Base-by-base conservation (phyloP, 495 filamentous ascomycete genomes). In the Staphylotrichum longicolle region DNA sequence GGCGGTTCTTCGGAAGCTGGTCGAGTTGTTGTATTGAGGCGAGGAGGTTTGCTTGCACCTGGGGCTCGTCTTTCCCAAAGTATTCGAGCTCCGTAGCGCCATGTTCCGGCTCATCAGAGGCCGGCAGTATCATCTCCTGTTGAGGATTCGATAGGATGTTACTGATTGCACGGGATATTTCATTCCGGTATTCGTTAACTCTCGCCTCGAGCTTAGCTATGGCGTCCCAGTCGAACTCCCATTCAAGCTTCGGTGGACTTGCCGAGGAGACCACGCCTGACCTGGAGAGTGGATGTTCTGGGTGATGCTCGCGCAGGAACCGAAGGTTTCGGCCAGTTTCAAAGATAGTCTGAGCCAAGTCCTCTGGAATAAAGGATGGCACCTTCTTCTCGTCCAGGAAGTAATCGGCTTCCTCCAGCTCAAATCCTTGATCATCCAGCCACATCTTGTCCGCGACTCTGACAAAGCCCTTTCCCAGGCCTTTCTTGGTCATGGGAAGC, bases 251-350 rank as follows among this genome's bases (percentile, higher is more conserved):
- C 3, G 88, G 86, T 41, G 83, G 78, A 30, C 77, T 72, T 20
- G 76, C 69, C n/a, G 68, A 68, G 15, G 65, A 67, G 35, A 83
- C 72, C 10, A 76, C 68, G 46, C 81, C 79, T 37, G 74, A 66
- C 53, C 76, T 79, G 27, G 84, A 80, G 51, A 97, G 76, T 0
- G 90, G 88, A 72, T 97, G 91, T 6, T 87, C 79, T n/a, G 91
- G 84, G 66, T 92, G 87, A 66, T 89, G 84, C 11, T 75, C 77
- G 59, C 85, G 83, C 20, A 97, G 75, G 57, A 95, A 83, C 33
- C 89, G 82, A 51, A 96, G 73, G 65, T 87, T 92, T 62, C 84
- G 82, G 2, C 90, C 91, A 15, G 83, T 88, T 67, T 98, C 91
- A 57, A 89, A 92, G 14, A 92, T 83, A 12, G 79, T 71, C 34